Conservation (phyloP, 2,329 filamentous ascomycete genomes). For the Aspergillus japonicus region DNA sequence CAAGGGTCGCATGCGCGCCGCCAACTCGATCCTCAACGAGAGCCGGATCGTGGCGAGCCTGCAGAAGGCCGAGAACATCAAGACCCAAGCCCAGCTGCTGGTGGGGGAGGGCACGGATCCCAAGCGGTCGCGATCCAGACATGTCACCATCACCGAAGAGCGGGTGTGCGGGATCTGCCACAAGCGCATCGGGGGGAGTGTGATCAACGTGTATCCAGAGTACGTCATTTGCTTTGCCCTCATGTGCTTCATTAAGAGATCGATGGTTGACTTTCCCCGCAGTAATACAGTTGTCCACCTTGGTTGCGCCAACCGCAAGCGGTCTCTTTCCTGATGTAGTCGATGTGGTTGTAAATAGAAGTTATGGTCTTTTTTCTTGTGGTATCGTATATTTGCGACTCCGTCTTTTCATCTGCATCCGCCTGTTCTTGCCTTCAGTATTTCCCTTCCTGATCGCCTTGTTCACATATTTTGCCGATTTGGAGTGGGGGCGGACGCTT, state of each 20-base stretch:
- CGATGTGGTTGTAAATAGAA: conserved; percentile 17
- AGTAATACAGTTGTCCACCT: conserved; percentile 71
- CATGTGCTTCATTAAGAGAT: conserved; percentile 5
- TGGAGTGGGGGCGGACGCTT: conserved; percentile 22
- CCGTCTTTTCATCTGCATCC: not conserved
- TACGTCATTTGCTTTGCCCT: conserved; percentile 46
- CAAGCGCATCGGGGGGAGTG: conserved; percentile 86
- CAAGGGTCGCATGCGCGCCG: conserved; percentile 80
- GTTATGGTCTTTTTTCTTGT: conserved; percentile 16
- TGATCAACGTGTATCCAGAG: conserved; percentile 85
- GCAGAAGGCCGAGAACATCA: conserved; percentile 75
- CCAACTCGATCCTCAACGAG: conserved; percentile 78
- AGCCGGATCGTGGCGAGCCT: conserved; percentile 74
- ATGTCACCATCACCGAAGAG: conserved; percentile 83
- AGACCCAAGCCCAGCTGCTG: conserved; percentile 69
- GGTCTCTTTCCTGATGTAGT: conserved; percentile 22
- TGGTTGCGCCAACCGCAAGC: conserved; percentile 62
- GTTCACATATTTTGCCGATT: conserved; percentile 11
- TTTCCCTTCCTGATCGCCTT: conserved; percentile 3
- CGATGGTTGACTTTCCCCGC: conserved; percentile 15
- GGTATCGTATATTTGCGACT: conserved; percentile 11
- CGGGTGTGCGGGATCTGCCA: conserved; percentile 88
- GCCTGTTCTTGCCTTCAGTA: conserved; percentile 20
- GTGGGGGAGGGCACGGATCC: conserved; percentile 63
- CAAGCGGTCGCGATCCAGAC: conserved; percentile 59